These are phyloP conservation scores for Saccharomyces pastorianus DNA, from an alignment of 1,139 yeast species.

Conservation along the genomic window DNA sequence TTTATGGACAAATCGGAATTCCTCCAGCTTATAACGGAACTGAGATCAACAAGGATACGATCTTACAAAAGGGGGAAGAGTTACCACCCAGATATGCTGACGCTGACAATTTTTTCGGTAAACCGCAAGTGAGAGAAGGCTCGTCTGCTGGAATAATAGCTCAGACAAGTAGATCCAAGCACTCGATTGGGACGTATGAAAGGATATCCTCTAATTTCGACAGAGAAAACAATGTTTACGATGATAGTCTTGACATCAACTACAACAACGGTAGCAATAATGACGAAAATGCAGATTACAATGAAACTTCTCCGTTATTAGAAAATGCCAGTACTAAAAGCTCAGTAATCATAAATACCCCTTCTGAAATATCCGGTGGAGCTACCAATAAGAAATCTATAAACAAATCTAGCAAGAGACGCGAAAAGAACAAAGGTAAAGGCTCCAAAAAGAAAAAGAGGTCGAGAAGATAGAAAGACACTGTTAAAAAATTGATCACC, in stretches of 20 bases:
- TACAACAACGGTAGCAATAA: conserved; percentile 5
- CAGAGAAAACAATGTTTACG: conserved; percentile 11
- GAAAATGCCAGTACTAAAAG: not conserved
- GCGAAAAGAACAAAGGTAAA: conserved; percentile 8
- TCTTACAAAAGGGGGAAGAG: conserved; percentile 66
- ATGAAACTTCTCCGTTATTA: not conserved
- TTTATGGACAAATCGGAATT: conserved; percentile 62
- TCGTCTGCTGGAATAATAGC: conserved; percentile 2
- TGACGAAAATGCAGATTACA: conserved; percentile 3
- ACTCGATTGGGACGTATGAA: conserved; percentile 12
- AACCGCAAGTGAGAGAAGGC: conserved; percentile 12
- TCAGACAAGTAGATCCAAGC: not conserved
- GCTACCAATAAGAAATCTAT: not conserved
- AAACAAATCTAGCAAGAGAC: not conserved
- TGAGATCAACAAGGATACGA: conserved; percentile 44
- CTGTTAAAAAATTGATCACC: not conserved
- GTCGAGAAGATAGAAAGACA: conserved; percentile 14
- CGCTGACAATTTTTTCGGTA: conserved; percentile 47
- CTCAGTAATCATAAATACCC: conserved; percentile 1
- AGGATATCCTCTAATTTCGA: conserved; percentile 20
- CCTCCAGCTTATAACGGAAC: conserved; percentile 63
- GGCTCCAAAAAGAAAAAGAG: conserved; percentile 21
- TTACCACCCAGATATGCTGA: conserved; percentile 55
- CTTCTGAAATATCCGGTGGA: not conserved
- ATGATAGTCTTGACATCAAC: conserved; percentile 1